These are phyloP conservation scores for Diplodia corticola DNA, from an alignment of 2,329 filamentous ascomycete genomes.

Conservation along the genomic window DNA sequence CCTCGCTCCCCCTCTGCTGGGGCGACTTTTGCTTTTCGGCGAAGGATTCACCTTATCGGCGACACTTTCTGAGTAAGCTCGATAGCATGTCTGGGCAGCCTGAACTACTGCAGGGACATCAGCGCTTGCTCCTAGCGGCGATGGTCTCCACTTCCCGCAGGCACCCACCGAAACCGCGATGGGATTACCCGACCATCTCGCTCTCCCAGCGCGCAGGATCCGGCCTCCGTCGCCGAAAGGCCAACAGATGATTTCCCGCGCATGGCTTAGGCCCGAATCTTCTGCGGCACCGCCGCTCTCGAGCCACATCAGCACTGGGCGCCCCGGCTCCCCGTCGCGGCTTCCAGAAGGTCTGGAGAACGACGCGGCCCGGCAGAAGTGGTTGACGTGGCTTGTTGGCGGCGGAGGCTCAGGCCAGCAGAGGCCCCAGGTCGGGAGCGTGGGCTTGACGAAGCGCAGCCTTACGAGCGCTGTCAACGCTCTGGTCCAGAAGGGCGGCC, in stretches of 20 bases:
- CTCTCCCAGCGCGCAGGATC: constrained; percentile 8
- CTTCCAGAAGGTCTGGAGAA: constrained; percentile 16
- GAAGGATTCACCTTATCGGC: constrained; percentile 15
- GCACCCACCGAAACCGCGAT: not conserved
- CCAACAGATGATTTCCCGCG: constrained; percentile 8
- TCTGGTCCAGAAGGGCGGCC: constrained; percentile 2
- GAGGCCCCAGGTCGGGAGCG: not conserved
- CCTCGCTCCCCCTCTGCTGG: not conserved
- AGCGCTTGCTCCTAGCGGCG: not conserved
- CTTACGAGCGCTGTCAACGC: constrained; percentile 16
- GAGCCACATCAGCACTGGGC: constrained; percentile 14
- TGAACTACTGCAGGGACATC: constrained; percentile 11
- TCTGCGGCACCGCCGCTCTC: constrained; percentile 10
- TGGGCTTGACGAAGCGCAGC: constrained; percentile 18
- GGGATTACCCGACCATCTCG: constrained; percentile 11
- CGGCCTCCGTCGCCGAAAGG: not conserved
- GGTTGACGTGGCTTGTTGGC: constrained; percentile 17
- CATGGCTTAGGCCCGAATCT: constrained; percentile 9
- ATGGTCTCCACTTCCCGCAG: constrained; percentile 17
- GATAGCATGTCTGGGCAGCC: not conserved
- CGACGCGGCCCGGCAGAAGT: constrained; percentile 5
- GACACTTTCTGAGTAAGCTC: constrained; percentile 7
- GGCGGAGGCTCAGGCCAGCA: constrained; percentile 10
- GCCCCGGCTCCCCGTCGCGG: not conserved
- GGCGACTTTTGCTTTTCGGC: not conserved